Conservation (phyloP, 192 early-diverging fungal genomes). For the Rhizoclosmatium sp. region DNA sequence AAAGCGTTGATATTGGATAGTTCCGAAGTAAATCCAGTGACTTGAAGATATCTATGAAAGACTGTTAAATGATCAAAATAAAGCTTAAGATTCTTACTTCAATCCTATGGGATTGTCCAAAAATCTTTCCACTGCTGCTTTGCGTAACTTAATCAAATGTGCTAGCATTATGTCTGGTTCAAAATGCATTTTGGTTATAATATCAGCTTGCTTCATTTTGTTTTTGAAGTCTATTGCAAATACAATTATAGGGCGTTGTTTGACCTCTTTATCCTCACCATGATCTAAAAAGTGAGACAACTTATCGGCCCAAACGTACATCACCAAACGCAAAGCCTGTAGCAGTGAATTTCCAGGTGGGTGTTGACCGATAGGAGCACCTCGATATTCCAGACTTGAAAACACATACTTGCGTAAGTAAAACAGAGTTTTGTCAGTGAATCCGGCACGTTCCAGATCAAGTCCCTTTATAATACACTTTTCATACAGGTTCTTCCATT, state of each 20-base stretch:
- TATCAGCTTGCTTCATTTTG: conserved; percentile 35
- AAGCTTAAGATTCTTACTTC: neutral
- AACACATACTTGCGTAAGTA: conserved; percentile 29
- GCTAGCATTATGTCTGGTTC: conserved; percentile 1
- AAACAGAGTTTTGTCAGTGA: conserved; percentile 27
- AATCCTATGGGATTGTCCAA: conserved; percentile 26
- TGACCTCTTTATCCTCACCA: neutral
- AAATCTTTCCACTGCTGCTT: conserved; percentile 16
- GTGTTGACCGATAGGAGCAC: neutral
- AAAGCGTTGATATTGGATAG: conserved; percentile 1
- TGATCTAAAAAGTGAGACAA: conserved; percentile 28
- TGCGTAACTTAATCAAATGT: conserved; percentile 7
- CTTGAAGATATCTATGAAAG: conserved; percentile 22
- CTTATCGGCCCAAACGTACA: conserved; percentile 31
- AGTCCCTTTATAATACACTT: conserved; percentile 13
- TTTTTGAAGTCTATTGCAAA: conserved; percentile 27
- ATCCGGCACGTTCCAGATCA: conserved; percentile 24
- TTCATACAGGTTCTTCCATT: neutral
- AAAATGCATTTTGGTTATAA: conserved; percentile 26
- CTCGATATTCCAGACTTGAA: neutral
- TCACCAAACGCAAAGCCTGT: conserved; percentile 16
- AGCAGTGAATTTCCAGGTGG: neutral
- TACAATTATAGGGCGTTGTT: neutral
- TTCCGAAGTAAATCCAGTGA: conserved; percentile 11
- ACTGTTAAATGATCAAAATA: neutral